Conservation (phyloP, 345 rosid species). For the Camelina hispida region DNA sequence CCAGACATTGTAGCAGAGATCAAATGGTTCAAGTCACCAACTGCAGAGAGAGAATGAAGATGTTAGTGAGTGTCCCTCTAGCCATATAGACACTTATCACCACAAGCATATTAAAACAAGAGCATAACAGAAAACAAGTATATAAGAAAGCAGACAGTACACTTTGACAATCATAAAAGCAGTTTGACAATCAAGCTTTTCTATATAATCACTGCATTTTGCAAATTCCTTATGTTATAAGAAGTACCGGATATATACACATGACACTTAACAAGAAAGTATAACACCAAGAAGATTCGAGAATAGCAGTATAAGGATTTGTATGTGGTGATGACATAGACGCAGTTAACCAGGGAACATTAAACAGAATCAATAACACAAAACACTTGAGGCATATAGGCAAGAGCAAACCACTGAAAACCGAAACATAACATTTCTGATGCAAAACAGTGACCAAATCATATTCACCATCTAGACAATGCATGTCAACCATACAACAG, state of each 20-base stretch:
- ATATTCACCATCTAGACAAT: not conserved
- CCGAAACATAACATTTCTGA: not conserved
- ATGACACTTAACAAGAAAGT: not conserved
- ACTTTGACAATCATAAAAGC: slow-evolving; percentile 2
- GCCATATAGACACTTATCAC: not conserved
- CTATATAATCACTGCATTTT: not conserved
- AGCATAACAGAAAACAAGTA: not conserved
- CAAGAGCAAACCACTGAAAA: not conserved
- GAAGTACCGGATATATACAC: not conserved
- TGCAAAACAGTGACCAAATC: not conserved
- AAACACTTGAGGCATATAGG: not conserved
- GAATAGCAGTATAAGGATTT: not conserved
- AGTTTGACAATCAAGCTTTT: not conserved
- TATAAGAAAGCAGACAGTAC: not conserved
- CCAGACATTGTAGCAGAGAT: slow-evolving; percentile 87
- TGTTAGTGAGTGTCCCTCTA: not conserved
- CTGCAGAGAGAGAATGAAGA: slow-evolving; percentile 40
- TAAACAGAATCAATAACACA: not conserved
- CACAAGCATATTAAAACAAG: not conserved
- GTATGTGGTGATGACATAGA: not conserved
- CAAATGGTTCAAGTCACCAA: slow-evolving; percentile 87
- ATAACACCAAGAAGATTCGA: not conserved
- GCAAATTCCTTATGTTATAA: not conserved
- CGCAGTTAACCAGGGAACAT: not conserved
- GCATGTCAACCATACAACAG: not conserved